Percentiles rank a stretch among this genome's conserved stretches.
Conservation (phyloP, 129 eudicot genomes). For the Flaveria robusta region DNA sequence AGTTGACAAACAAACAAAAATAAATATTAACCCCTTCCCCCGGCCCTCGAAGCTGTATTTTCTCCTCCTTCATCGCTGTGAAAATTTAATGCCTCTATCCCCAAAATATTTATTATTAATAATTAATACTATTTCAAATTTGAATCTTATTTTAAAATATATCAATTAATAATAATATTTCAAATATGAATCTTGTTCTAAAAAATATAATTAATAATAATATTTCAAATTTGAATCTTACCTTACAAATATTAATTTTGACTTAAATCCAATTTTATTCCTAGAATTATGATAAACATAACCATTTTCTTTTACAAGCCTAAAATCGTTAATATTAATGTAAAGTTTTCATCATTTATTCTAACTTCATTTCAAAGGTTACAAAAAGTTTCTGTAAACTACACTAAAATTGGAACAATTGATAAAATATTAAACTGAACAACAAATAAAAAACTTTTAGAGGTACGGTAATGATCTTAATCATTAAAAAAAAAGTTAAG, state of each 20-base stretch:
- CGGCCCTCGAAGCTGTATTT: conserved; percentile 37
- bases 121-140: conserved; percentile 30
- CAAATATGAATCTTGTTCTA: not conserved
- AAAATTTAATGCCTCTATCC: conserved; percentile 36
- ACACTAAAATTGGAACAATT: too few relatives aligned
- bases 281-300: too few relatives aligned
- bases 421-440: too few relatives aligned
- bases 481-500: too few relatives aligned
- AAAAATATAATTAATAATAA: not conserved
- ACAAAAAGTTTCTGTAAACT: too few relatives aligned
- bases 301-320: too few relatives aligned
- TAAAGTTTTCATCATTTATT: too few relatives aligned
- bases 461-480: too few relatives aligned
- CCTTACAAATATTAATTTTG: not conserved
- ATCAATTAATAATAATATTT: not conserved
- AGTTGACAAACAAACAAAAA: conserved; percentile 17
- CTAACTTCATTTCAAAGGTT: too few relatives aligned
- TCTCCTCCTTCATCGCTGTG: conserved; percentile 52
- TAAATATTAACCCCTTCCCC: conserved; percentile 2
- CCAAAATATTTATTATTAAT: conserved; percentile 11
- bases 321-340: too few relatives aligned
- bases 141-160: conserved; percentile 2
- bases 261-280: too few relatives aligned
- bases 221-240: not conserved
- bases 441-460: too few relatives aligned